These are phyloP conservation scores for Neocatenulostroma microsporum DNA, from an alignment of 2,329 filamentous ascomycete genomes.

Conservation along the genomic window DNA sequence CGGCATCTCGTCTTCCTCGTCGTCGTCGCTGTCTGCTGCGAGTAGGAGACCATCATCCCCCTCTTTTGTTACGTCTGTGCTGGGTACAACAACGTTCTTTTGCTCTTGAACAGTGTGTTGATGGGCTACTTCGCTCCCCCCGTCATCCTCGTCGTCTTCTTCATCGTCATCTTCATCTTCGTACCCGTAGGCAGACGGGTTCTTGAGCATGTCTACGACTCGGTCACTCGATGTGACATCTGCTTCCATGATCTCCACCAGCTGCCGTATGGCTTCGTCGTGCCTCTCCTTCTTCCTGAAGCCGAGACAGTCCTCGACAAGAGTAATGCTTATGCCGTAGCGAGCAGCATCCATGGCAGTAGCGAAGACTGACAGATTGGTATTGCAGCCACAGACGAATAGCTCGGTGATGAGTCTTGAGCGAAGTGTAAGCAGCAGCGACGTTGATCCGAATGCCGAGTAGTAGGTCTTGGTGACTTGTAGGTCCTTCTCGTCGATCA, in stretches of 20 bases:
- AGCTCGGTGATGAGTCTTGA: conserved; percentile 82
- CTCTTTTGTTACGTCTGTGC: too few relatives aligned
- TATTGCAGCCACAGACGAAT: conserved; percentile 78
- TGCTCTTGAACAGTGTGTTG: too few relatives aligned
- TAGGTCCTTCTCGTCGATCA: conserved; percentile 47
- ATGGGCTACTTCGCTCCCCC: too few relatives aligned
- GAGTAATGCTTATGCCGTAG: conserved; percentile 77
- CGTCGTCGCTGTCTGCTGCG: conserved; percentile 2
- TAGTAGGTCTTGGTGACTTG: conserved; percentile 68
- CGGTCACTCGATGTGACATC: conserved; percentile 54
- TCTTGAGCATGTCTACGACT: conserved; percentile 16
- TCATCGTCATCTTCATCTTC: conserved; percentile 7
- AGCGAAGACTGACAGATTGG: conserved; percentile 82
- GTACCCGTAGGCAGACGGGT: conserved; percentile 7
- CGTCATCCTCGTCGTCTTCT: conserved; percentile 11
- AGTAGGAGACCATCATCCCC: too few relatives aligned
- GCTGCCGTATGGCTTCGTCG: conserved; percentile 58
- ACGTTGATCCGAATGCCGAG: conserved; percentile 72
- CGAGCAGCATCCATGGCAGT: conserved; percentile 84
- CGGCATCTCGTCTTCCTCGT: conserved; percentile 2
- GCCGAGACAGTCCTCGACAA: conserved; percentile 83
- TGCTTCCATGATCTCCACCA: conserved; percentile 68
- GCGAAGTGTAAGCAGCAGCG: conserved; percentile 68
- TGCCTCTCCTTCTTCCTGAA: conserved; percentile 66
- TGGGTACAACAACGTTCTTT: too few relatives aligned